Percentiles rank a stretch among this genome's conserved stretches.
phyloP scores from a whole-genome alignment of 148 eudicot species.

The Tetragonia tetragonoides region DNA sequence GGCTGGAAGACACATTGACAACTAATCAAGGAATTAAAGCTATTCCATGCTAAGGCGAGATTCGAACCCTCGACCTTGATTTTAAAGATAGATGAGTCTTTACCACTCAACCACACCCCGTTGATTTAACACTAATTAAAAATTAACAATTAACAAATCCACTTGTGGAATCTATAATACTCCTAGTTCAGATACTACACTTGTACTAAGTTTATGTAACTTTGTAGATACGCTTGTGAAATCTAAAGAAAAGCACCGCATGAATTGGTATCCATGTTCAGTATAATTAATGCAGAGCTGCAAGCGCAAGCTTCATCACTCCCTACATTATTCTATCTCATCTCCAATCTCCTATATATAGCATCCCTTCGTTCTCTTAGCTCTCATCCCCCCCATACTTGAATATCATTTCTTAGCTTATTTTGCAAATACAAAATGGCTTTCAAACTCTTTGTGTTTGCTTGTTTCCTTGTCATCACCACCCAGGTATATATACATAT shows the following conservation, averaged over 20 bases:
- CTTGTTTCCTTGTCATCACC: conserved; percentile 22
- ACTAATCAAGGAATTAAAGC: no score
- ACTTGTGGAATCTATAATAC: no score
- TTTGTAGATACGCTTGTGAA: neutral
- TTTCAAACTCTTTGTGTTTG: conserved; percentile 21
- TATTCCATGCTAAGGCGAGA: no score
- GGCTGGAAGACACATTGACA: no score
- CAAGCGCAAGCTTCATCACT: neutral
- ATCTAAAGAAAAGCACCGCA: neutral
- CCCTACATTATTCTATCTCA: neutral
- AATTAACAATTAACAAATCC: neutral
- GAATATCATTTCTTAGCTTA: neutral
- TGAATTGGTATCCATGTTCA: neutral
- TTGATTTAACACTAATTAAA: no score
- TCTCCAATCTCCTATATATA: neutral
- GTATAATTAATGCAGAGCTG: neutral
- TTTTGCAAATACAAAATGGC: conserved; percentile 6
- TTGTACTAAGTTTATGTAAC: no score
- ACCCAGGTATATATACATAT: conserved; percentile 9
- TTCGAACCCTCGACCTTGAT: no score
- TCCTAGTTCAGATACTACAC: no score
- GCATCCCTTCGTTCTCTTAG: neutral
- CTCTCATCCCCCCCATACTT: neutral
- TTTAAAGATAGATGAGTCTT: no score
- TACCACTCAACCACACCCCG: no score